Conservation (phyloP, 2,329 filamentous ascomycete species). For the Orbilia quercus region DNA sequence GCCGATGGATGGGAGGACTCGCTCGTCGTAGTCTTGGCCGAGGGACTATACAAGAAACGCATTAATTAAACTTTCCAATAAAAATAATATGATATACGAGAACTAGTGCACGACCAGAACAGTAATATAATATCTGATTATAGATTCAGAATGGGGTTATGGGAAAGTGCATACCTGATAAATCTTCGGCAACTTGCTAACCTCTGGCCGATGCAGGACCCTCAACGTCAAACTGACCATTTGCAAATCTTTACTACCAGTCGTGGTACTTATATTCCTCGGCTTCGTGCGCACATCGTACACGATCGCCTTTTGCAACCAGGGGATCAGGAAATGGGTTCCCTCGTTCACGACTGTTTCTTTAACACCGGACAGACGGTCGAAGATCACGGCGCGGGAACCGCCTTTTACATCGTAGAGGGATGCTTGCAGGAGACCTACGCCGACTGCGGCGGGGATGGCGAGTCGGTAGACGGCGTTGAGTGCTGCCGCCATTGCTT, state of each 20-base stretch:
- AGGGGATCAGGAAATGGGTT: slow-evolving; percentile 94
- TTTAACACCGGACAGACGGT: slow-evolving; percentile 89
- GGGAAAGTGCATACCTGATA: slow-evolving; percentile 78
- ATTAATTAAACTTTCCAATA: no score
- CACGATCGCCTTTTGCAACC: slow-evolving; percentile 92
- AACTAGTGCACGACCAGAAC: no score
- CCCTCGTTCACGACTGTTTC: slow-evolving; percentile 93
- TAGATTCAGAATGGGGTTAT: no score
- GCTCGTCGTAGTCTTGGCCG: slow-evolving; percentile 97
- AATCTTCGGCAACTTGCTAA: slow-evolving; percentile 92
- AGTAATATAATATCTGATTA: no score
- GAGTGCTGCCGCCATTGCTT: slow-evolving; percentile 68
- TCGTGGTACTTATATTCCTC: slow-evolving; percentile 96
- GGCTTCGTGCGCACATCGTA: slow-evolving; percentile 98
- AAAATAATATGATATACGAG: no score
- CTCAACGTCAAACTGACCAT: slow-evolving; percentile 99
- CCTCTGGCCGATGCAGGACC: slow-evolving; percentile 93
- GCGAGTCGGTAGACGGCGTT: slow-evolving; percentile 74
- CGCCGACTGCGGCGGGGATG: slow-evolving; percentile 77
- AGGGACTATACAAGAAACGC: no score
- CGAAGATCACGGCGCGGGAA: slow-evolving; percentile 96
- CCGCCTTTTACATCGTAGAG: slow-evolving; percentile 98
- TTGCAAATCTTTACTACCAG: slow-evolving; percentile 97
- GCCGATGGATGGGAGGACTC: slow-evolving; percentile 96
- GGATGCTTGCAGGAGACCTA: slow-evolving; percentile 77